These are phyloP conservation scores for Amborella trichopoda DNA, from an alignment of 164 flowering plant genomes.

Conservation along the genomic window DNA sequence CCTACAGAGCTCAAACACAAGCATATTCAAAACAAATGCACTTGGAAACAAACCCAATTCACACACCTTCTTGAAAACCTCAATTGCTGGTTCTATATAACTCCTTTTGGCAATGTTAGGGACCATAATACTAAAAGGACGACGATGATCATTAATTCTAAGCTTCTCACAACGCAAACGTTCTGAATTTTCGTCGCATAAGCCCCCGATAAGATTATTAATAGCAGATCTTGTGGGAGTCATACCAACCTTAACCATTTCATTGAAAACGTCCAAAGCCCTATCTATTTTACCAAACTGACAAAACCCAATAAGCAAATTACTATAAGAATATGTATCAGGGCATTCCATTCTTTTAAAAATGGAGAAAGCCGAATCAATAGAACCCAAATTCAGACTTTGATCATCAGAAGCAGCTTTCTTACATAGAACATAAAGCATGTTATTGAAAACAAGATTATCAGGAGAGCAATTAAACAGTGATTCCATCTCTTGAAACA, in stretches of 20 bases:
- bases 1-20: slow-evolving; percentile 24
- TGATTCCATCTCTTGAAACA: slow-evolving; percentile 32
- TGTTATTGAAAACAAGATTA: slow-evolving; percentile 29
- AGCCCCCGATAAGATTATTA: slow-evolving; percentile 25
- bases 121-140: slow-evolving; percentile 26
- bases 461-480: slow-evolving; percentile 25
- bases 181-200: slow-evolving; percentile 21
- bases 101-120: slow-evolving; percentile 15
- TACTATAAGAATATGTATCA: slow-evolving; percentile 34
- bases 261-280: slow-evolving; percentile 25
- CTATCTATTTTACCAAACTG: slow-evolving; percentile 25
- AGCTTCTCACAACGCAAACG: slow-evolving; percentile 19
- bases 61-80: slow-evolving; percentile 18
- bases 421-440: slow-evolving; percentile 37
- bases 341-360: slow-evolving; percentile 27
- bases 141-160: slow-evolving; percentile 13
- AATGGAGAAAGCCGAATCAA: slow-evolving; percentile 25
- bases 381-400: slow-evolving; percentile 3
- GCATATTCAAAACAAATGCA: slow-evolving; percentile 20
- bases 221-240: slow-evolving; percentile 29
- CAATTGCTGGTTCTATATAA: slow-evolving; percentile 19
- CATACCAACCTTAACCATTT: slow-evolving; percentile 22
- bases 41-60: slow-evolving; percentile 27
- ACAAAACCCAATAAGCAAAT: slow-evolving; percentile 33
- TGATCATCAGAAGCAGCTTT: slow-evolving; percentile 17